These are phyloP conservation scores for Aspergillus fructus DNA, from an alignment of 2,329 filamentous ascomycete species.

Conservation along the genomic window DNA sequence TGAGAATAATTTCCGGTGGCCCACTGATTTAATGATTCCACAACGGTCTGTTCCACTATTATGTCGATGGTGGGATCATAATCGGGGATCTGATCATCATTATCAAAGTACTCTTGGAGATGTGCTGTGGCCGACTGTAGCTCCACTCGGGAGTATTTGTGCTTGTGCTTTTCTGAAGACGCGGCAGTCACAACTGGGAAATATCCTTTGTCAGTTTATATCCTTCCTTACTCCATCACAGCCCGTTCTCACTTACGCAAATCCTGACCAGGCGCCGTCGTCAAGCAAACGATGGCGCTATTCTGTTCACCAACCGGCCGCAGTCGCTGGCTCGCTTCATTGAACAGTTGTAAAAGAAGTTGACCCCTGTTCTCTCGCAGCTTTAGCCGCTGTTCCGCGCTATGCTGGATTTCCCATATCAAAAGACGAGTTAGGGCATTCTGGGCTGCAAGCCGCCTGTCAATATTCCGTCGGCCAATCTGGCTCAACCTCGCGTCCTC, in stretches of 20 bases:
- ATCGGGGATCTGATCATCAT: constrained; percentile 33
- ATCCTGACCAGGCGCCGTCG: constrained; percentile 29
- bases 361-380: constrained; percentile 26
- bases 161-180: constrained; percentile 28
- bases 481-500: constrained; percentile 34
- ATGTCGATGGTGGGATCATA: constrained; percentile 29
- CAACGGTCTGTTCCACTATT: constrained; percentile 25
- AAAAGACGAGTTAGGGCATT: constrained; percentile 36
- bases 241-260: constrained; percentile 25
- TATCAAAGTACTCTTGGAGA: constrained; percentile 37
- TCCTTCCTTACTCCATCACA: no score
- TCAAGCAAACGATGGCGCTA: constrained; percentile 33
- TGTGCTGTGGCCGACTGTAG: constrained; percentile 36
- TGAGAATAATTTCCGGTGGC: constrained; percentile 32
- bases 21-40: constrained; percentile 36
- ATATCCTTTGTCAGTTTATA: no score
- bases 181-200: background rate
- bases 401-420: constrained; percentile 39
- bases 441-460: constrained; percentile 34
- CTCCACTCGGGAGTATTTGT: constrained; percentile 33
- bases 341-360: constrained; percentile 28
- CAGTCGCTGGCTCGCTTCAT: constrained; percentile 25
- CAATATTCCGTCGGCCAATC: constrained; percentile 30
- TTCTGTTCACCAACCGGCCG: constrained; percentile 25
- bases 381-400: constrained; percentile 28